Conservation (phyloP, 2,329 filamentous ascomycete species). For the Fusarium sp. region DNA sequence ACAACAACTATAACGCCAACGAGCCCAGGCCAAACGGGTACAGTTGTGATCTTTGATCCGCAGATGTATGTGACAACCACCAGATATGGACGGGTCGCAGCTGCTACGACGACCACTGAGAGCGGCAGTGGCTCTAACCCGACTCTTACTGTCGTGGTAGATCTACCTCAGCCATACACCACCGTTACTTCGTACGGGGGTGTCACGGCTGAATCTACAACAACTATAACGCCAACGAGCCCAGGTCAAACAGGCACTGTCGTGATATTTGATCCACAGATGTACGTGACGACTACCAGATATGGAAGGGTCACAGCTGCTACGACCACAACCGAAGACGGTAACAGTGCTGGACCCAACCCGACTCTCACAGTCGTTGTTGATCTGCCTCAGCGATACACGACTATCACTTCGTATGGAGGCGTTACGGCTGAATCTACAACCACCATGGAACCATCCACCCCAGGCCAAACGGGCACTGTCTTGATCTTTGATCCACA, state of each 20-base stretch:
- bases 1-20: not conserved
- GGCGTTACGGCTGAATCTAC: not conserved
- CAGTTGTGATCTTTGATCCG: not conserved
- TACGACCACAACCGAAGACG: not conserved
- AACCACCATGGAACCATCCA: not conserved
- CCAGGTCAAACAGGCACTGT: not conserved
- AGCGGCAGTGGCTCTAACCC: not conserved
- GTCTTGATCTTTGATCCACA: not conserved
- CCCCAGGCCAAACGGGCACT: not conserved
- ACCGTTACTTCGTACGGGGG: not conserved
- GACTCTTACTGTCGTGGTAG: not conserved
- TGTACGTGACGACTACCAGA: not conserved
- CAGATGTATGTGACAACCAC: not conserved
- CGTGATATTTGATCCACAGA: not conserved
- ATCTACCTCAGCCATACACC: not conserved
- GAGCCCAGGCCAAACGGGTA: not conserved
- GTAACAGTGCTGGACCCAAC: not conserved
- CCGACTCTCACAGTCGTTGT: not conserved
- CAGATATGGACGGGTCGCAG: not conserved
- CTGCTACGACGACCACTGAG: not conserved
- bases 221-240: no score
- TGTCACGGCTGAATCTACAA: not conserved
- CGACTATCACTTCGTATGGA: not conserved
- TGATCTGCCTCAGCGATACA: not conserved
- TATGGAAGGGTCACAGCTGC: not conserved